These are phyloP conservation scores for Xylaria sp. DNA, from an alignment of 2,329 filamentous ascomycete species.

Conservation along the genomic window DNA sequence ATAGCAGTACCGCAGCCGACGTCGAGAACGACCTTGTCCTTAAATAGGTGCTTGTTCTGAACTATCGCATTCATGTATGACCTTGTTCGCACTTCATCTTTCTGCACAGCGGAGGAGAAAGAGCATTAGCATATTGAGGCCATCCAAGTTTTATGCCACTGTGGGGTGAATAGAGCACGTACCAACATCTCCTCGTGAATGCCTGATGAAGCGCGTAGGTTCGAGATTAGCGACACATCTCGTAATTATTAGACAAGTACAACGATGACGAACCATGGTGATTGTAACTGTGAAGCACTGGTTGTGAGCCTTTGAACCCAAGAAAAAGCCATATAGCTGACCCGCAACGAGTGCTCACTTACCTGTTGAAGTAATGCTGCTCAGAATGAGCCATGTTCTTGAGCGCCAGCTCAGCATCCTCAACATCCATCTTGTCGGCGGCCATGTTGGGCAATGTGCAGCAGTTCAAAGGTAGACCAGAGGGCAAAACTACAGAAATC, in stretches of 20 bases:
- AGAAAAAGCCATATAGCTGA: slow-evolving; percentile 27
- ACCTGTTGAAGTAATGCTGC: slow-evolving; percentile 99
- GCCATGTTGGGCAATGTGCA: slow-evolving; percentile 33
- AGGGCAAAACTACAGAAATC: no score
- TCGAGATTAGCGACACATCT: slow-evolving; percentile 31
- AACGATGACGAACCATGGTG: slow-evolving; percentile 76
- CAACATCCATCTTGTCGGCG: slow-evolving; percentile 61
- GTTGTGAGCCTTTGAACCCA: slow-evolving; percentile 28
- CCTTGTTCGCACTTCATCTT: slow-evolving; percentile 96
- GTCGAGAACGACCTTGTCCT: slow-evolving; percentile 85
- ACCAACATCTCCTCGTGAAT: slow-evolving; percentile 99
- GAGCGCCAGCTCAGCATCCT: slow-evolving; percentile 66
- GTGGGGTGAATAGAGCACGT: slow-evolving; percentile 49
- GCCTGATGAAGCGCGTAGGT: slow-evolving; percentile 55
- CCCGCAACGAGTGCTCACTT: not conserved
- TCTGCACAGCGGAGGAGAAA: slow-evolving; percentile 57
- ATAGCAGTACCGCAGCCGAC: slow-evolving; percentile 98
- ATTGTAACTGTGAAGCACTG: slow-evolving; percentile 73
- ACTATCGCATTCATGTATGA: slow-evolving; percentile 98
- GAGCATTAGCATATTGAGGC: slow-evolving; percentile 33
- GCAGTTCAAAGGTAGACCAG: slow-evolving; percentile 5
- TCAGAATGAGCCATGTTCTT: slow-evolving; percentile 88
- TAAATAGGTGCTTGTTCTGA: slow-evolving; percentile 94
- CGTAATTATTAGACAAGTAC: slow-evolving; percentile 41
- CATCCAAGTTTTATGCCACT: slow-evolving; percentile 21